A percentile compares a stretch with the other conserved stretches of the same genome.
These are phyloP conservation scores for Dioszegia hungarica DNA, from an alignment of 768 basidiomycete species.

Conservation along the genomic window DNA sequence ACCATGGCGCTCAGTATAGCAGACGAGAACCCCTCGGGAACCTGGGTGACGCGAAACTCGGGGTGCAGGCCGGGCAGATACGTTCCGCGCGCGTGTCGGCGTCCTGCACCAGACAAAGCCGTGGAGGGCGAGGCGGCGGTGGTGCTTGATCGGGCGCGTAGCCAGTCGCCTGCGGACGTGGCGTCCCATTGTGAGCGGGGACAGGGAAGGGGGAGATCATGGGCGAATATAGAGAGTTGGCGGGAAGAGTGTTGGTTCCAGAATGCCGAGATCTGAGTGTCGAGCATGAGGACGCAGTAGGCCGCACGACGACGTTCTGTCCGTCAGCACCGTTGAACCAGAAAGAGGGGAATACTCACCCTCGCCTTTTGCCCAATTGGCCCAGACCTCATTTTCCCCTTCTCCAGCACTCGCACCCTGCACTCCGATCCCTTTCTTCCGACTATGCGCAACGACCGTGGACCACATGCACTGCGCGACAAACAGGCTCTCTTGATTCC, in stretches of 20 bases:
- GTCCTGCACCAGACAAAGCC: neutral
- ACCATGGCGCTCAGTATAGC: slow-evolving; percentile 23
- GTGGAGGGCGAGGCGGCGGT: neutral
- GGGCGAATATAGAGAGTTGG: slow-evolving; percentile 38
- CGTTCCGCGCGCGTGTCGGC: neutral
- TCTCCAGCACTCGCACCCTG: slow-evolving; percentile 18
- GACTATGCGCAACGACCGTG: slow-evolving; percentile 29
- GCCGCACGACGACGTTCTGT: slow-evolving; percentile 40
- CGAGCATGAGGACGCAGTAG: slow-evolving; percentile 31
- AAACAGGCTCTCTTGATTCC: slow-evolving; percentile 22
- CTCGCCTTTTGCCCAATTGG: slow-evolving; percentile 35
- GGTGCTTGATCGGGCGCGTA: neutral
- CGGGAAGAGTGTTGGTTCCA: slow-evolving; percentile 37
- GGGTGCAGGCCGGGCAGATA: slow-evolving; percentile 36
- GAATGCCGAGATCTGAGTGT: slow-evolving; percentile 37
- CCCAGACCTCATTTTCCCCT: slow-evolving; percentile 29
- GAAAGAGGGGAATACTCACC: slow-evolving; percentile 24
- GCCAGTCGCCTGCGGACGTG: slow-evolving; percentile 23
- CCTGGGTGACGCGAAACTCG: slow-evolving; percentile 25
- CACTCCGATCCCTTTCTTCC: slow-evolving; percentile 42
- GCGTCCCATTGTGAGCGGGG: slow-evolving; percentile 34
- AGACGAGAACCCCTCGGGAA: slow-evolving; percentile 27
- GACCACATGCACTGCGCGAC: slow-evolving; percentile 41
- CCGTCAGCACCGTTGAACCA: neutral
- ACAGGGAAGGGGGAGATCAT: slow-evolving; percentile 32